phyloP scores from a whole-genome alignment of 805 yeast genomes.

The Saccharomyces paradoxus region DNA sequence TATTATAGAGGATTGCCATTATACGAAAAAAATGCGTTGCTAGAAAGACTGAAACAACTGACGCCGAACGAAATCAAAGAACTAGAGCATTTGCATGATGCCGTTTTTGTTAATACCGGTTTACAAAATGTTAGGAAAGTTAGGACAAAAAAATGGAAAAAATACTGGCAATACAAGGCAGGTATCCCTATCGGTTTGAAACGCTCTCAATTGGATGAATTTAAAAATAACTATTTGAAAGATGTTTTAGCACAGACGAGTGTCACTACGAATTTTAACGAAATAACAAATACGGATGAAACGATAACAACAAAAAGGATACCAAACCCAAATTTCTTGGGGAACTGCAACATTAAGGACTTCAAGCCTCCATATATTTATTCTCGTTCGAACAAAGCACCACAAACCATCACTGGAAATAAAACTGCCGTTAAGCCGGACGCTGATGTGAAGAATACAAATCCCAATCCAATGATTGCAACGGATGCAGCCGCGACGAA shows the following conservation, averaged over 20 bases:
- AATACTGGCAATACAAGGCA: conserved; percentile 38
- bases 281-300: conserved; percentile 35
- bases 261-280: conserved; percentile 31
- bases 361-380: conserved; percentile 37
- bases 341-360: conserved; percentile 38
- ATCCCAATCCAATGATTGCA: not conserved
- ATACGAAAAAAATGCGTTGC: conserved; percentile 27
- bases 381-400: not conserved
- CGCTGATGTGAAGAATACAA: not conserved
- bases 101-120: conserved; percentile 39
- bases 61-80: conserved; percentile 36
- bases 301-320: conserved; percentile 36
- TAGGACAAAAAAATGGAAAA: conserved; percentile 41
- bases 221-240: conserved; percentile 24
- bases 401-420: not conserved
- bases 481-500: not conserved
- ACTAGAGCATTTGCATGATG: conserved; percentile 43
- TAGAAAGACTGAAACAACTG: conserved; percentile 26
- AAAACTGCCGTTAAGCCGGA: not conserved
- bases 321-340: conserved; percentile 43
- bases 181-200: conserved; percentile 34
- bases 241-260: conserved; percentile 27
- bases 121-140: conserved; percentile 35
- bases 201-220: conserved; percentile 18
- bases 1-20: conserved; percentile 38